phyloP scores from a whole-genome alignment of 371 early-diverging fungal species.

The Actinomucor elegans region DNA sequence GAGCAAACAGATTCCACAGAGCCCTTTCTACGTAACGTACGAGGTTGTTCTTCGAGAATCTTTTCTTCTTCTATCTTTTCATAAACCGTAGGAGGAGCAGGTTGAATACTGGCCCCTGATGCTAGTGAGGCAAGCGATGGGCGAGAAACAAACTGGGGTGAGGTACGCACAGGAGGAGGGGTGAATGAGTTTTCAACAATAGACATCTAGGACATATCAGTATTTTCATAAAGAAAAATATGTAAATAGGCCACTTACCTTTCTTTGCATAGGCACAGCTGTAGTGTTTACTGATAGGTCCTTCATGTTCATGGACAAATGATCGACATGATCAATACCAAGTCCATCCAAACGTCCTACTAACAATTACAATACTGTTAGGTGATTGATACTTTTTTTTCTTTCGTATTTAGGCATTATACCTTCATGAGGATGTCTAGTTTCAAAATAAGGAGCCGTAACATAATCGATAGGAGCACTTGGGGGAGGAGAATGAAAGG shows the following conservation, averaged over 20 bases:
- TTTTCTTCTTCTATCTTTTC: conserved; percentile 16
- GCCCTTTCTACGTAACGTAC: conserved; percentile 22
- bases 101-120: conserved; percentile 36
- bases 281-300: conserved; percentile 22
- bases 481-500: conserved; percentile 24
- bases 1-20: conserved; percentile 39
- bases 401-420: too few species aligned
- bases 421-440: conserved; percentile 29
- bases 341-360: conserved; percentile 22
- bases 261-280: conserved; percentile 20
- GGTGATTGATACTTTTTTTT: too few species aligned
- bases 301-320: conserved; percentile 30
- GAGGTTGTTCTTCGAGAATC: conserved; percentile 2
- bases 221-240: too few species aligned
- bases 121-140: conserved; percentile 44
- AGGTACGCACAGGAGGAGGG: conserved; percentile 16
- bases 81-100: conserved; percentile 4
- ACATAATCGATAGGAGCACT: conserved; percentile 28
- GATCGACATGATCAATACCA: conserved; percentile 42
- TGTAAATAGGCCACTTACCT: conserved; percentile 15
- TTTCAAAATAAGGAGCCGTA: conserved; percentile 21
- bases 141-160: conserved; percentile 37
- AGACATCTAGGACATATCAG: not conserved
- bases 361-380: not conserved
- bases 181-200: not conserved